These are phyloP conservation scores for Salicornia ramosissima DNA, from an alignment of 148 eudicot genomes.

Conservation along the genomic window DNA sequence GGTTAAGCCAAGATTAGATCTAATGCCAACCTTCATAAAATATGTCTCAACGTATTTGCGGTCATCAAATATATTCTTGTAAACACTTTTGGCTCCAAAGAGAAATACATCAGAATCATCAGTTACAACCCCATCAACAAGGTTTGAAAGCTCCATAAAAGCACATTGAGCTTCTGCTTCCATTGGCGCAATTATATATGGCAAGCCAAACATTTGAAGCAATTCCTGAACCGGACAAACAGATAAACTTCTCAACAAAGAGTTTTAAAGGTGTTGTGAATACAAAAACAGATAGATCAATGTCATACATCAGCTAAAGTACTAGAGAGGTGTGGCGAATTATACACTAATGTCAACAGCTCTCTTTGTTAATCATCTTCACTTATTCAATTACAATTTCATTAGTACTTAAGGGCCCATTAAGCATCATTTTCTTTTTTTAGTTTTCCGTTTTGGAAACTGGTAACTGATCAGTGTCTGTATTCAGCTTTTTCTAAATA, in stretches of 20 bases:
- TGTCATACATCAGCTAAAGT: not conserved
- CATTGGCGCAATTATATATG: slow-evolving; percentile 98
- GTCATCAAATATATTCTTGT: slow-evolving; percentile 96
- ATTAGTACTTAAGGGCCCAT: not conserved
- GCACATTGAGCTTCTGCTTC: slow-evolving; percentile 99
- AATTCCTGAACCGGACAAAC: slow-evolving; percentile 56
- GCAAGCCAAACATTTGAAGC: slow-evolving; percentile 99
- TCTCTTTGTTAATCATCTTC: not conserved
- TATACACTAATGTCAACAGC: not conserved
- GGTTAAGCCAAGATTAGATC: slow-evolving; percentile 6
- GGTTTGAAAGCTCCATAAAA: slow-evolving; percentile 81
- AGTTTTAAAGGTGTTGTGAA: not conserved
- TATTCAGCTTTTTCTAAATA: not conserved
- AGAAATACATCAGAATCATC: slow-evolving; percentile 98
- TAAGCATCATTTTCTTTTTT: not conserved
- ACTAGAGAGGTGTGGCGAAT: not conserved
- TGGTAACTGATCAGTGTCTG: not conserved
- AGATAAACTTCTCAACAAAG: slow-evolving; percentile 9
- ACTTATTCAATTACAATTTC: not conserved
- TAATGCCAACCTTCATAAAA: slow-evolving; percentile 67
- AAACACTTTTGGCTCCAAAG: slow-evolving; percentile 88
- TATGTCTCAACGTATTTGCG: slow-evolving; percentile 98
- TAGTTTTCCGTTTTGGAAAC: not conserved
- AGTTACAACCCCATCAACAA: slow-evolving; percentile 98
- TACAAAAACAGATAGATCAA: slow-evolving; percentile 1